Base-by-base conservation (phyloP, 2,329 filamentous ascomycete species). In the Alternaria dauci region DNA sequence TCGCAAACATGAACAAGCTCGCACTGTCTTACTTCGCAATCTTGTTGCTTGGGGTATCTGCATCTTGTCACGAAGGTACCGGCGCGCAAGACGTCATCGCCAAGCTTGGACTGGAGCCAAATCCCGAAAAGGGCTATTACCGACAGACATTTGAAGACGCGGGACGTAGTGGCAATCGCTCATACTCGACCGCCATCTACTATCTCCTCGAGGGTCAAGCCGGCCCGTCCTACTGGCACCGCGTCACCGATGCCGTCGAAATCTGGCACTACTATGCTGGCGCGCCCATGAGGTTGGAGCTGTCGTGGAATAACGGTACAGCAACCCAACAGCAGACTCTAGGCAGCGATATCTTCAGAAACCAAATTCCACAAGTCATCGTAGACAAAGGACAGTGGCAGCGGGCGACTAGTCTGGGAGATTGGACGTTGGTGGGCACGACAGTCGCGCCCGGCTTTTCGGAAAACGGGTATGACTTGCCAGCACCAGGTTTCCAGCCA, bases 231-330 rank as follows among this genome's bases (percentile, higher is more conserved):
- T 70, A 79, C 58, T 86, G 83, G 84, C 84, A 86, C 71, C 81
- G 82, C 5, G 79, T 84, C 60, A 79, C 83, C 58, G 65, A 70
- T 50, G 82, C 85, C 56, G 80, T 81, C 3, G 81, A 86, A 67
- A 71, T 84, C 8, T 86, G 84, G 84, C 84, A 86, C 66, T 80
- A 83, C 74, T 86, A 86, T 52, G 84, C 82, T 8, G 84, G 84
- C 5, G 83, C 84, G 7, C 84, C 84, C 1, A 68, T 86, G 50
- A 77, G 71, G 11, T 70, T 86, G 9, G 82, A 78, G 2, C 72
- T 85, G 0, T 83, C 82, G 2, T 69, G 59, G 20, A 71, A 85
- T 52, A 77, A 85, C 55, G 83, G 82, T 3, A 71, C 68, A 41
- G 55, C 62, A 28, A 59, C 52, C n/a, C 36, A 70, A 12, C 25